Base-by-base conservation (phyloP, 2,329 filamentous ascomycete genomes). In the Pseudomassariella vexata region DNA sequence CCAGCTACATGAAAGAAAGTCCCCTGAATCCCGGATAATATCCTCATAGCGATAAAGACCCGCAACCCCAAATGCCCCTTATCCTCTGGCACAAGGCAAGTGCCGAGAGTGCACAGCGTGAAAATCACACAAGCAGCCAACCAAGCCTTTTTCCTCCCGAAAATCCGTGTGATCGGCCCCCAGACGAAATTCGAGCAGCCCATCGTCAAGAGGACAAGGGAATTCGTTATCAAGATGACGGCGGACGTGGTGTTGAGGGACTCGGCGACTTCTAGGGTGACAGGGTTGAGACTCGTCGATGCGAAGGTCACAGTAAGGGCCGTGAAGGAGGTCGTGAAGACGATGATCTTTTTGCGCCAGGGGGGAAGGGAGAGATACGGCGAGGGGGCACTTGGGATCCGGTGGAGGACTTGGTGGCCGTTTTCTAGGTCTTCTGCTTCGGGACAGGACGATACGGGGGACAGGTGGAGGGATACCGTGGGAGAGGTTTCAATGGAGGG, bases 1-100 rank as follows among this genome's bases (percentile, higher is more conserved):
- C 58, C 57, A 16, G 50, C 49, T 9, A 61, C 56, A 56, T 60
- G 58, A 23, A 60, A 60, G 21, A 48, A 57, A 0, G 56, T 60
- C 3, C 57, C 57, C 4, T 54, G 57, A 19, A 60, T 51, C 0
- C 56, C 58, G 12, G 49, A 46, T 16, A 60, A 25, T 18, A 60
- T 34, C 6, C 57, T 44, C 45, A 60, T 53, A 1, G 49, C 53
- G 20, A 53, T 58, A 36, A 61, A 61, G 39, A n/a, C n/a, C n/a
- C n/a, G n/a, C n/a, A n/a, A n/a, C n/a, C n/a, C n/a, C n/a, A n/a
- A n/a, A n/a, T n/a, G n/a, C n/a, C n/a, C n/a, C n/a, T n/a, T n/a
- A n/a, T n/a, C n/a, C n/a, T n/a, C n/a, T n/a, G n/a, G n/a, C n/a
- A n/a, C n/a, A n/a, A n/a, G n/a, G n/a, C n/a, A n/a, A n/a, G n/a